A percentile compares a stretch with the other conserved stretches of the same genome.
Evolutionary conservation across 257 asterid genomes (phyloP).

Genomic region (Solanum stenotomum): DNA sequence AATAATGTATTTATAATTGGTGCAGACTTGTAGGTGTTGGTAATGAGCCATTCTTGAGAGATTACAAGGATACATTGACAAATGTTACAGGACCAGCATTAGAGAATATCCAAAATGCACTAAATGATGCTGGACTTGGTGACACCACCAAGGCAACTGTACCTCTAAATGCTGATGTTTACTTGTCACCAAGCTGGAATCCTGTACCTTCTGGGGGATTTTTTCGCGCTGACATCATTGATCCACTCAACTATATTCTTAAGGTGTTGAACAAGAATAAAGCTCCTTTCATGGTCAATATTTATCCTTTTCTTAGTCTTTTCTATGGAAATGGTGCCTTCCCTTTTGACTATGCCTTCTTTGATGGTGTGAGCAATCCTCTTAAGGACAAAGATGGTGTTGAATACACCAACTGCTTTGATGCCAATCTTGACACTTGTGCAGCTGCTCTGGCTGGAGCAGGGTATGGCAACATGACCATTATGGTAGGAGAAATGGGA

Average conservation of each 20-base stretch:
- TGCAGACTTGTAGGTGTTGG: slow-evolving; percentile 24
- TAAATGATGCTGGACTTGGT: slow-evolving; percentile 20
- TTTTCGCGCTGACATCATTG: slow-evolving; percentile 17
- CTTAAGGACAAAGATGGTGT: slow-evolving; percentile 5
- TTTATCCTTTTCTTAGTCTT: slow-evolving; percentile 25
- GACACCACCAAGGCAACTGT: slow-evolving; percentile 21
- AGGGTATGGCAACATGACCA: slow-evolving; percentile 11
- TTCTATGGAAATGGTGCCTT: slow-evolving; percentile 1
- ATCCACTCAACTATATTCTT: slow-evolving; percentile 1
- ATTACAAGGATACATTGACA: slow-evolving; percentile 7
- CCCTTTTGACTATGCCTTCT: slow-evolving; percentile 27
- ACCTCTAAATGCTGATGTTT: slow-evolving; percentile 32
- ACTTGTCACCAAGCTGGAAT: neutral
- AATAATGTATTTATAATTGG: neutral
- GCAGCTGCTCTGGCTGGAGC: slow-evolving; percentile 13
- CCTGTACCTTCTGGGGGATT: slow-evolving; percentile 21
- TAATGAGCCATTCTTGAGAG: slow-evolving; percentile 27
- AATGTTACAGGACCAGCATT: slow-evolving; percentile 21
- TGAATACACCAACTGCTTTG: slow-evolving; percentile 15
- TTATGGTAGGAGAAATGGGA: slow-evolving; percentile 33
- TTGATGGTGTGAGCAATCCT: slow-evolving; percentile 11
- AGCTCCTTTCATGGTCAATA: slow-evolving; percentile 25
- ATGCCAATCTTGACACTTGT: slow-evolving; percentile 22
- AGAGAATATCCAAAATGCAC: slow-evolving; percentile 24
- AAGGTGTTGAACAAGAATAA: slow-evolving; percentile 6